Evolutionary conservation across 805 yeast species (phyloP), one percentile per base, ranked within the genome.

Genomic region (Wickerhamiella australiensis): DNA sequence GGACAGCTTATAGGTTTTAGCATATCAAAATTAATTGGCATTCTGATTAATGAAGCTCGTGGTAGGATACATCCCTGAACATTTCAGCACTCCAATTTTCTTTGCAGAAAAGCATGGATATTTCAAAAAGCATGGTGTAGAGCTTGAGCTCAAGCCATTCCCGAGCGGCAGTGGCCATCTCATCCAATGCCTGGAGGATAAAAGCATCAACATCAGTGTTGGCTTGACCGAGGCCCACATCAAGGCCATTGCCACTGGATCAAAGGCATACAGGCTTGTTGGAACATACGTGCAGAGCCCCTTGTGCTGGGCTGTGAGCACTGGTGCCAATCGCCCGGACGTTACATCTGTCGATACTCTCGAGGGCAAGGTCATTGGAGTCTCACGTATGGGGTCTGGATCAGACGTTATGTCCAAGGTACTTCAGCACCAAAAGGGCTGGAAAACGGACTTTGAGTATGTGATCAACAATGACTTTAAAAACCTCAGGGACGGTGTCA

Each of bases 161-260:
- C 82, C 85, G 15, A 83, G 92, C 15, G 96, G 96, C 0, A 79
- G 94, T 5, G 96, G 96, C 1, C 85, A 85, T 57, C 71, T 87
- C 63, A 83, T 87, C 61, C 82, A 81, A 57, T 72, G 86, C 5
- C 68, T 88, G 47, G 76, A 78, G 53, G 73, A 67, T 15, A 70
- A 74, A 9, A 76, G 79, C 38, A 74, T 86, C 31, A 68, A 87
- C 59, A 69, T 84, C 47, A 94, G 94, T 26, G 76, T 88, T 59
- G 96, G 96, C 0, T 71, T 87, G 49, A 87, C 96, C 3, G 96
- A 87, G 64, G 95, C 94, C 0, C 87, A 87, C 66, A 78, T 88
- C 2, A 78, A 92, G 25, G 94, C 90, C 17, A 68, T 82, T 46
- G 83, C 85, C 21, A 79, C 82, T 53, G 88, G 87, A 0, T 75